A percentile compares a stretch with the other conserved stretches of the same genome.
These are phyloP conservation scores for Xerocomus amazonicus DNA, from an alignment of 1,284 basidiomycete genomes.

Conservation along the genomic window DNA sequence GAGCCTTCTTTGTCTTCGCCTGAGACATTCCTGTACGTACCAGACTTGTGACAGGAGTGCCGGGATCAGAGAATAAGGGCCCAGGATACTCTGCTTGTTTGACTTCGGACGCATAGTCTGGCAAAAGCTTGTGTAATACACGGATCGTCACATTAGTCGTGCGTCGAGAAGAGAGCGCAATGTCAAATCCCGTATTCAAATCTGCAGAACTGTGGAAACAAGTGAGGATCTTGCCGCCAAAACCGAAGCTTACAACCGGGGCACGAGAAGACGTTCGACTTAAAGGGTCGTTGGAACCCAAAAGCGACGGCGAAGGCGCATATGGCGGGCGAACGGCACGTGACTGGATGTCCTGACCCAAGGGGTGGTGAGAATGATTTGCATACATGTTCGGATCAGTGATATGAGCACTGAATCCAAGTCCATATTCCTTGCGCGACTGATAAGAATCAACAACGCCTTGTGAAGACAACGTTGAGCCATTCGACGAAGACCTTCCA, in stretches of 20 bases:
- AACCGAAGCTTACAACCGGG: constrained; percentile 85
- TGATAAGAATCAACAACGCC: constrained; percentile 18
- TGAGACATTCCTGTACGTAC: constrained; percentile 65
- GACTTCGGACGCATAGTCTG: constrained; percentile 59
- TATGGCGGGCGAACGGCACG: constrained; percentile 51
- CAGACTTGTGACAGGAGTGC: constrained; percentile 60
- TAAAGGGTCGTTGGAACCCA: constrained; percentile 81
- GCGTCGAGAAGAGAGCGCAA: constrained; percentile 69
- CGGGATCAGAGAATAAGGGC: constrained; percentile 78
- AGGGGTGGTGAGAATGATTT: constrained; percentile 14
- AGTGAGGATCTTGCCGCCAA: constrained; percentile 82
- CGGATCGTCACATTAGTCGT: constrained; percentile 70
- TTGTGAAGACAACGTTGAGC: constrained; percentile 45
- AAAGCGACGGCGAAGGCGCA: constrained; percentile 70
- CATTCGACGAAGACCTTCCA: constrained; percentile 48
- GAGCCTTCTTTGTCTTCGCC: constrained; percentile 81
- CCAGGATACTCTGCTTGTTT: constrained; percentile 73
- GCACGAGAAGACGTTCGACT: constrained; percentile 69
- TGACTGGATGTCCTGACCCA: constrained; percentile 43
- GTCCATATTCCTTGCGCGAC: constrained; percentile 30
- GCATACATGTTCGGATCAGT: constrained; percentile 21
- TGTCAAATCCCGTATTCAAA: constrained; percentile 71
- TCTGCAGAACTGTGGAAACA: constrained; percentile 77
- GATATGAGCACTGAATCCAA: constrained; percentile 21
- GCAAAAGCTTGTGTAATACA: constrained; percentile 63